These are phyloP conservation scores for Forsythia suspensa DNA, from an alignment of 257 asterid genomes.

Conservation along the genomic window DNA sequence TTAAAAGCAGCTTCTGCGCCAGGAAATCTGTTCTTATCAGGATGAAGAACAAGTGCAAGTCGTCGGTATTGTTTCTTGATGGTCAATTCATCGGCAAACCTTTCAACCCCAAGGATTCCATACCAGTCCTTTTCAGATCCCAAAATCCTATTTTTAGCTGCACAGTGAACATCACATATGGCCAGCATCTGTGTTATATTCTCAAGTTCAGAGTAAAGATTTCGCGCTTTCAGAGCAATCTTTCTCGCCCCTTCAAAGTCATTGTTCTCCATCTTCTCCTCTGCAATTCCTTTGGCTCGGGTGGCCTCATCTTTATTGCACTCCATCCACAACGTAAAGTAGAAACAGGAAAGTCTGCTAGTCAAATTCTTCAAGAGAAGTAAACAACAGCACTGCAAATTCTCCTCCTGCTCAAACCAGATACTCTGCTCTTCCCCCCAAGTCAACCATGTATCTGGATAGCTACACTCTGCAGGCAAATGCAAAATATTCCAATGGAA, in stretches of 20 bases:
- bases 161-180: constrained; percentile 75
- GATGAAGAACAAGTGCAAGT: constrained; percentile 82
- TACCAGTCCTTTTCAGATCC: constrained; percentile 86
- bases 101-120: constrained; percentile 65
- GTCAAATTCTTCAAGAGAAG: constrained; percentile 8
- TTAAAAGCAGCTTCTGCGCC: constrained; percentile 95
- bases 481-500: not conserved
- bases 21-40: constrained; percentile 83
- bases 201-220: constrained; percentile 73
- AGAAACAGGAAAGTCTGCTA: not conserved
- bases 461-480: constrained; percentile 25
- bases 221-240: constrained; percentile 60
- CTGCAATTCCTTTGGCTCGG: constrained; percentile 69
- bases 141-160: constrained; percentile 41
- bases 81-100: constrained; percentile 54
- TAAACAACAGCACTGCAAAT: not conserved
- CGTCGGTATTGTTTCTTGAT: constrained; percentile 72
- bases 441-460: not conserved
- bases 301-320: constrained; percentile 88
- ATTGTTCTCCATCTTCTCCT: constrained; percentile 57
- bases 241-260: constrained; percentile 74
- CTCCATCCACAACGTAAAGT: constrained; percentile 45
- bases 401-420: constrained; percentile 20
- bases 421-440: not conserved
- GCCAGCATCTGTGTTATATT: constrained; percentile 64